Evolutionary conservation across 768 basidiomycete genomes (phyloP), one percentile per base, ranked within the genome.

Genomic region (Pleurotus tuoliensis): DNA sequence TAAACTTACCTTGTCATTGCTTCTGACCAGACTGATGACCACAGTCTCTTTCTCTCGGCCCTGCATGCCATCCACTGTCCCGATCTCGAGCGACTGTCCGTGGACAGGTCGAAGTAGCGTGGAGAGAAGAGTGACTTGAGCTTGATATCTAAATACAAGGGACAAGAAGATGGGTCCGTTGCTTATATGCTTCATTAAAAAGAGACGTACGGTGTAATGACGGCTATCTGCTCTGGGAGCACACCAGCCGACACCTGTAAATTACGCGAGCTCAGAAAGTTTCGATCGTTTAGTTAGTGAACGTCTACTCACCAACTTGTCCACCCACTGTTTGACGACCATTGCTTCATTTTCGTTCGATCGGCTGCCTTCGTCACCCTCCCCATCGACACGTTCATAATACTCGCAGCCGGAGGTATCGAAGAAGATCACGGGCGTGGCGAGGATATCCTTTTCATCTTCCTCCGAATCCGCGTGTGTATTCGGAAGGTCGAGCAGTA

Each of bases 1-100:
- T 18, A 45, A 24, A 65, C 74, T 3, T 58, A 87, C 90, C 71
- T 82, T 85, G 53, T 90, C 86, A 64, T 98, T 99, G 62, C 93
- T 95, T 22, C 97, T 79, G 1, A 98, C 97, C 3, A 99, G 81
- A 61, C 85, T 92, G 53, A 99, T 90, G 20, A 98, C 83, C 39
- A 98, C 84, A 0, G 94, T 94, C 54, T 98, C 93, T 62, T 93
- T 93, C 69, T 99, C 96, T 48, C 97, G 83, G 0, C 96, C 96
- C 74, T 99, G 97, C 87, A 98, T 91, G 0, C 94, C 94, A 66
- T 98, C 97, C 1, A 98, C 94, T 0, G 90, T 92, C 1, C 95
- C 97, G 44, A 97, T 92, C 62, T 98, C 94, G 0, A 98, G 79
- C 22, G 74, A 73, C 0, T 76, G 68, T 0, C 88, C 89, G 63